Conservation (phyloP, 805 yeast species). For the Saccharomycopsis sp. region DNA sequence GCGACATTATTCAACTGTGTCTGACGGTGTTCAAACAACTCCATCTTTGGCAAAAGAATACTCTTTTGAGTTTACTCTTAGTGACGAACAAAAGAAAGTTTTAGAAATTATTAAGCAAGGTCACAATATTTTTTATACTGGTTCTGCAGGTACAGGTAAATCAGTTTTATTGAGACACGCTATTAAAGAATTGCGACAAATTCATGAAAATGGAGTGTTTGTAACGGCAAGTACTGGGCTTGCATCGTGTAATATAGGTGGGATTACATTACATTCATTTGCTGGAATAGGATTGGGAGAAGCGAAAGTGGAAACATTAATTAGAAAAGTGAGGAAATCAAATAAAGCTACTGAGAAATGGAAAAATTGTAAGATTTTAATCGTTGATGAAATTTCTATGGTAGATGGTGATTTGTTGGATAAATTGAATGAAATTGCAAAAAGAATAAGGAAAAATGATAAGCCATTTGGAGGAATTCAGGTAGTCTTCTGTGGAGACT, state of each 20-base stretch:
- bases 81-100: slow-evolving; percentile 61
- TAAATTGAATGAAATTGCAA: slow-evolving; percentile 56
- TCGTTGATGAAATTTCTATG: slow-evolving; percentile 79
- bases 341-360: slow-evolving; percentile 47
- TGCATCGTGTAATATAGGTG: slow-evolving; percentile 79
- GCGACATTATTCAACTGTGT: slow-evolving; percentile 8
- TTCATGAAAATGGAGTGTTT: slow-evolving; percentile 50
- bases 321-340: slow-evolving; percentile 47
- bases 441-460: slow-evolving; percentile 36
- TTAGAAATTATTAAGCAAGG: slow-evolving; percentile 60
- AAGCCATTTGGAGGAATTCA: slow-evolving; percentile 79
- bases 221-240: slow-evolving; percentile 82
- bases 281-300: slow-evolving; percentile 73
- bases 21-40: too few species aligned
- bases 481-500: slow-evolving; percentile 70
- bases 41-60: too few species aligned
- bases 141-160: slow-evolving; percentile 98
- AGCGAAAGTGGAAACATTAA: slow-evolving; percentile 40
- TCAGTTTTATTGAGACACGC: slow-evolving; percentile 71
- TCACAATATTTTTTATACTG: slow-evolving; percentile 78
- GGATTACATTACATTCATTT: slow-evolving; percentile 68
- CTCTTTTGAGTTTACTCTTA: slow-evolving; percentile 26
- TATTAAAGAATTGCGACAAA: slow-evolving; percentile 43
- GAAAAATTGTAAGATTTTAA: slow-evolving; percentile 49
- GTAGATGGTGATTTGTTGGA: slow-evolving; percentile 62